These are phyloP conservation scores for Venturia asperata DNA, from an alignment of 2,329 filamentous ascomycete species.

Conservation along the genomic window DNA sequence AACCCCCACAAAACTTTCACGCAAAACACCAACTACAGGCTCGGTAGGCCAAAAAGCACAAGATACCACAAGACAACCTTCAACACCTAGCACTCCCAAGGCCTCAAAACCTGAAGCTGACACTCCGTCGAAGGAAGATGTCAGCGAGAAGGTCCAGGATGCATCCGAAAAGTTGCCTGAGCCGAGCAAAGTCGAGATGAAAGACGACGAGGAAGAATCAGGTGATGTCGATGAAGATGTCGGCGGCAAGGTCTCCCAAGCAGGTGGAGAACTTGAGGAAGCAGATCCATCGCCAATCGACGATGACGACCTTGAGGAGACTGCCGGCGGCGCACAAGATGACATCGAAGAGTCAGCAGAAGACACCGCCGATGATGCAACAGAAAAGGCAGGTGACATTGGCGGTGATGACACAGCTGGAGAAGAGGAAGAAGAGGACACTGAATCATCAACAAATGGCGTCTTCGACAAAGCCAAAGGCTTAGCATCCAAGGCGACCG, in stretches of 20 bases:
- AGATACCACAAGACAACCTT: slow-evolving; percentile 22
- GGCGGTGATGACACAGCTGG: slow-evolving; percentile 28
- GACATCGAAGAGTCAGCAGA: slow-evolving; percentile 31
- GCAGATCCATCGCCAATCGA: slow-evolving; percentile 22
- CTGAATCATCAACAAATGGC: slow-evolving; percentile 32
- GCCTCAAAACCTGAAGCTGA: slow-evolving; percentile 31
- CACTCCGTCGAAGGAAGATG: slow-evolving; percentile 29
- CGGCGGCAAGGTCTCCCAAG: slow-evolving; percentile 41
- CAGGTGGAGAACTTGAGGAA: slow-evolving; percentile 39
- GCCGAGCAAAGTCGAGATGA: slow-evolving; percentile 31
- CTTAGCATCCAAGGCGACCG: slow-evolving; percentile 28
- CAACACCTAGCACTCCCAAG: slow-evolving; percentile 25
- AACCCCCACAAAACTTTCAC: slow-evolving; percentile 46
- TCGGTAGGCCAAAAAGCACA: slow-evolving; percentile 35
- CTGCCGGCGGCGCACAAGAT: slow-evolving; percentile 24
- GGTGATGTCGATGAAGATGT: slow-evolving; percentile 2
- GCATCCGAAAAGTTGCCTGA: slow-evolving; percentile 27
- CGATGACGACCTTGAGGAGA: slow-evolving; percentile 34
- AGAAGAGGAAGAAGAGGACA: slow-evolving; percentile 30
- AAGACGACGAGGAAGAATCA: slow-evolving; percentile 28
- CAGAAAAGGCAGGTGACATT: slow-evolving; percentile 37
- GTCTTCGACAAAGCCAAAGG: slow-evolving; percentile 26
- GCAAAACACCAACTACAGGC: slow-evolving; percentile 34
- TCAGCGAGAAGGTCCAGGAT: slow-evolving; percentile 28
- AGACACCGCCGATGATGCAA: slow-evolving; percentile 40